These are phyloP conservation scores for Zangia roseola DNA, from an alignment of 768 basidiomycete genomes.

Conservation along the genomic window DNA sequence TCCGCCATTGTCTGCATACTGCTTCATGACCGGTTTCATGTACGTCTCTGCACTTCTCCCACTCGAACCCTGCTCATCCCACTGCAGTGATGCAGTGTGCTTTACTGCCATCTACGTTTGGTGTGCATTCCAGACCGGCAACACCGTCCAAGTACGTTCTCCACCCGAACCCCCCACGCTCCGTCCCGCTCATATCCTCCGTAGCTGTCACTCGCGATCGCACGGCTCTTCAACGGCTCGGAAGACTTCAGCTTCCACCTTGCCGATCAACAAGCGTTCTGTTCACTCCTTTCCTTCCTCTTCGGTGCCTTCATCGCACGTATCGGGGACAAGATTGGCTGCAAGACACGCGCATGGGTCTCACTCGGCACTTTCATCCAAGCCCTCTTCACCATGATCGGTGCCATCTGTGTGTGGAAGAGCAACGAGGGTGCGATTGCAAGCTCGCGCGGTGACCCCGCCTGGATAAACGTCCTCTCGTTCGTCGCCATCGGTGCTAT, in stretches of 20 bases:
- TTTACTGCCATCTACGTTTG: conserved; percentile 82
- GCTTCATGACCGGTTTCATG: conserved; percentile 82
- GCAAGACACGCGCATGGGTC: conserved; percentile 75
- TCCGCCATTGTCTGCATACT: conserved; percentile 59
- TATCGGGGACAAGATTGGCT: conserved; percentile 76
- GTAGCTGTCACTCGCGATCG: conserved; percentile 77
- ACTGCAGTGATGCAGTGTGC: conserved; percentile 61
- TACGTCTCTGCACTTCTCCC: conserved; percentile 32
- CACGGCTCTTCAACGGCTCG: conserved; percentile 65
- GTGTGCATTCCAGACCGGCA: conserved; percentile 86
- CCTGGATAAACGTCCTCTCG: conserved; percentile 66
- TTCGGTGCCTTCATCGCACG: conserved; percentile 76
- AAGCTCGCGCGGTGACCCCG: conserved; percentile 53
- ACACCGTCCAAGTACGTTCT: conserved; percentile 57
- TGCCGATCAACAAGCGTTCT: conserved; percentile 81
- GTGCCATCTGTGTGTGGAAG: conserved; percentile 70
- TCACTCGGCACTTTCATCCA: conserved; percentile 69
- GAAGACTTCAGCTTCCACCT: conserved; percentile 66
- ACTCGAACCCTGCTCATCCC: not conserved
- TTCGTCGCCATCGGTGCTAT: conserved; percentile 78
- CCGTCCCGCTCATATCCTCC: not conserved
- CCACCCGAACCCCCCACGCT: no score
- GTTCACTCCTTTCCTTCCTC: conserved; percentile 76
- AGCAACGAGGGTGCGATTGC: conserved; percentile 57
- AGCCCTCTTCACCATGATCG: conserved; percentile 72